phyloP scores from a whole-genome alignment of 1,139 yeast genomes.

The Petasospora fabianii region DNA sequence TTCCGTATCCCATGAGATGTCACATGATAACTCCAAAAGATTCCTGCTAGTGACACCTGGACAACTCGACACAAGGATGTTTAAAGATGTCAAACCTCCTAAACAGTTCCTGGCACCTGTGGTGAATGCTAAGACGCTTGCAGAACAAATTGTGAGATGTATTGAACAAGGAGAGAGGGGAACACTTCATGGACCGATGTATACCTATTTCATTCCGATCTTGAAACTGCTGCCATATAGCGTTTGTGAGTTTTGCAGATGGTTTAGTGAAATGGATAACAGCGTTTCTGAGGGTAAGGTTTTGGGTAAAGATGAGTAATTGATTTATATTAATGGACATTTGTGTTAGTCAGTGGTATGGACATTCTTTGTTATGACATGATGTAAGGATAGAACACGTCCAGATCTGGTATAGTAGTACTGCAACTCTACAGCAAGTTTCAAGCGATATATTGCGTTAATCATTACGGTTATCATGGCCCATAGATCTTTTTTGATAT shows the following conservation, averaged over 20 bases:
- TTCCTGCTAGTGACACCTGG: constrained; percentile 61
- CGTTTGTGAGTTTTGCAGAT: constrained; percentile 44
- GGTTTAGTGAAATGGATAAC: constrained; percentile 51
- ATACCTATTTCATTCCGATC: constrained; percentile 54
- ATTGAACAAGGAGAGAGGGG: constrained; percentile 51
- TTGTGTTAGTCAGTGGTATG: no score
- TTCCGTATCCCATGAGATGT: constrained; percentile 49
- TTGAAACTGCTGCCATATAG: constrained; percentile 50
- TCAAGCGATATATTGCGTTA: not conserved
- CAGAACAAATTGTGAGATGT: constrained; percentile 39
- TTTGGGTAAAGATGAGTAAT: not conserved
- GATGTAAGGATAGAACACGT: no score
- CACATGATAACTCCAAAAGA: constrained; percentile 29
- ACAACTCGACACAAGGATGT: constrained; percentile 62
- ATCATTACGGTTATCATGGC: not conserved
- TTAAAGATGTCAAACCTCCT: constrained; percentile 57
- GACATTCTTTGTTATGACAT: no score
- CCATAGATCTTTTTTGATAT: not conserved
- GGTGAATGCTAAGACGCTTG: constrained; percentile 41
- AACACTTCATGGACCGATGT: constrained; percentile 51
- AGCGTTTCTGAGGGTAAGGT: constrained; percentile 12
- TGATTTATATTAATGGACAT: no score
- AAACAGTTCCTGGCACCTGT: constrained; percentile 62
- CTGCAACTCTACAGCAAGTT: no score
- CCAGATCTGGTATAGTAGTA: no score